These are phyloP conservation scores for Epichloe hybrida DNA, from an alignment of 2,329 filamentous ascomycete species.

Conservation along the genomic window DNA sequence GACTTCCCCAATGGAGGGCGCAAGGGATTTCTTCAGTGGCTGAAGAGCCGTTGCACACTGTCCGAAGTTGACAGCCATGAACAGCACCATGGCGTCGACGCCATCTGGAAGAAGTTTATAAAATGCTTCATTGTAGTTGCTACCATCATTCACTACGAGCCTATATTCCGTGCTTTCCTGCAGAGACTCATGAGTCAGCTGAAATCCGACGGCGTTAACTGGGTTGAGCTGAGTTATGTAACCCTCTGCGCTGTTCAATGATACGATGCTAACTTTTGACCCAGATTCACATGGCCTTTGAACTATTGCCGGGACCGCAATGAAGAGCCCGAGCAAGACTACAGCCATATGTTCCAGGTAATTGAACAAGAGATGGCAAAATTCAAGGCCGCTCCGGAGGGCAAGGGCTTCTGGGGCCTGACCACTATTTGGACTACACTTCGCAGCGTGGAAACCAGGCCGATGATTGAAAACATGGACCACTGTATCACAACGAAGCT, in stretches of 20 bases:
- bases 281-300: constrained; percentile 55
- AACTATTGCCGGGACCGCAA: constrained; percentile 52
- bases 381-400: constrained; percentile 60
- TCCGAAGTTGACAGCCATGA: constrained; percentile 58
- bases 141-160: constrained; percentile 76
- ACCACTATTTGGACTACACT: constrained; percentile 75
- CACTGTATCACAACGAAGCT: constrained; percentile 73
- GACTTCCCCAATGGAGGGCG: constrained; percentile 58
- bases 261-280: not conserved
- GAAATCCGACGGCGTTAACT: constrained; percentile 69
- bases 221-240: constrained; percentile 57
- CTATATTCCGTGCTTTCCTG: constrained; percentile 69
- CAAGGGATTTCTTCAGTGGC: constrained; percentile 61
- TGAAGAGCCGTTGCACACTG: constrained; percentile 60
- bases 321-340: constrained; percentile 54
- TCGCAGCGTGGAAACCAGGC: constrained; percentile 47
- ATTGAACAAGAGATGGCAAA: constrained; percentile 64
- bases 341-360: constrained; percentile 54
- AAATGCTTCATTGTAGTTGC: constrained; percentile 61
- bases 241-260: not conserved
- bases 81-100: constrained; percentile 72
- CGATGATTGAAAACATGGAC: constrained; percentile 71
- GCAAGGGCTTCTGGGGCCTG: constrained; percentile 69
- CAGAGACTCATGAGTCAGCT: constrained; percentile 57
- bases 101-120: constrained; percentile 72